Base-by-base conservation (phyloP, 768 basidiomycete genomes). In the Russula lepida region DNA sequence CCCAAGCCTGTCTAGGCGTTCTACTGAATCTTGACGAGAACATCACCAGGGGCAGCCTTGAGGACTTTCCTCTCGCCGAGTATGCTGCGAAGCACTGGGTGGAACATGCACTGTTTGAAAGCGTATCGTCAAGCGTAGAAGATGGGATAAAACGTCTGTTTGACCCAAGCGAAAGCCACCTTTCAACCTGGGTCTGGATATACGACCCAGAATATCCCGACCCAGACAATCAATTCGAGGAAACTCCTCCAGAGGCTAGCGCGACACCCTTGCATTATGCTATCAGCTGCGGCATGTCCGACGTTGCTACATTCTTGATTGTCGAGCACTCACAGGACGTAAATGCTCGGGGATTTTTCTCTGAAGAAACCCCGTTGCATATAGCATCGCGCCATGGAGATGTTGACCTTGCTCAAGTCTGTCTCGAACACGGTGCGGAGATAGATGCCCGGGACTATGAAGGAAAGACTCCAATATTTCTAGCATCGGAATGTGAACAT, bases 141-240 rank as follows among this genome's bases (percentile, higher is more conserved):
- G 47, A 48, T 17, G 17, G 25, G 13, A 28, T 48, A 6, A 48
- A 28, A 12, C 13, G 46, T 25, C 6, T 47, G 23, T 15, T 47
- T 25, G 46, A 47, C 6, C 46, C 46, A 0, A 7, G 25, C 1
- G 3, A 27, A 8, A 11, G 12, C 23, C 46, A 47, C 3, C 13
- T 47, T 27, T 4, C 46, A 0, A 3, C 12, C 13, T 47, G 23
- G 44, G 13, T 2, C 12, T 25, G 46, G 46, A 15, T 47, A 27
- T 27, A 13, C 23, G 50, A 51, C 15, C 33, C 50, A 33, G n/a
- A 21, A 7, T 3, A 13, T 2, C 12, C n/a, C n/a, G n/a, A n/a
- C 12, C 19, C 12, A 0, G 6, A 4, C 0, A n/a, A n/a, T 21
- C 50, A 4, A 23, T 23, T 0, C 4, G 3, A 3, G 12, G 35